phyloP scores from a whole-genome alignment of 2,329 filamentous ascomycete species.

The Mariannaea sp. region DNA sequence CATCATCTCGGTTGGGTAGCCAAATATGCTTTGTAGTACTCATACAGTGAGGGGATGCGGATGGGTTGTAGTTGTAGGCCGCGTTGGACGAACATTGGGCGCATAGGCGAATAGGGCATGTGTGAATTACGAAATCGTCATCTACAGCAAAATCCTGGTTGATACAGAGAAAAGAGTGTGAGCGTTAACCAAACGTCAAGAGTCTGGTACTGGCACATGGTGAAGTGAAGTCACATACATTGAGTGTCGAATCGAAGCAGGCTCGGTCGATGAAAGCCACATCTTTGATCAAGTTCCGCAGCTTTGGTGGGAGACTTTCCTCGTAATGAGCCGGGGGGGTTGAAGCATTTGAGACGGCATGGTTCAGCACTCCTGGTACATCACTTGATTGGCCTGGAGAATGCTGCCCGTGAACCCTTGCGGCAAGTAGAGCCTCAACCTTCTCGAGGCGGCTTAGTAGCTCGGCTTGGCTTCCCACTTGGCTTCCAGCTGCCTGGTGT shows the following conservation, averaged over 20 bases:
- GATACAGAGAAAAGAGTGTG: conserved; percentile 1
- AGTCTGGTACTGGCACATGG: too few species aligned
- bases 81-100: conserved; percentile 38
- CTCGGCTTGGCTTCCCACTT: conserved; percentile 19
- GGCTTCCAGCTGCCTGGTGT: conserved; percentile 23
- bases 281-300: conserved; percentile 43
- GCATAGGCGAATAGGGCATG: conserved; percentile 41
- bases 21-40: conserved; percentile 42
- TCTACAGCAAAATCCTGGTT: conserved; percentile 37
- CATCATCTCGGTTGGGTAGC: conserved; percentile 42
- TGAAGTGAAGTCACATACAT: conserved; percentile 25
- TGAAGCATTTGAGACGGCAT: background rate
- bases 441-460: conserved; percentile 34
- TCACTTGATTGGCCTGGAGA: background rate
- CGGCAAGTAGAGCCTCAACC: conserved; percentile 35
- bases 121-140: conserved; percentile 41
- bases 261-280: conserved; percentile 42
- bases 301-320: conserved; percentile 36
- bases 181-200: background rate
- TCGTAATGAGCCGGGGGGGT: background rate
- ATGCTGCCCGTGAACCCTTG: conserved; percentile 10
- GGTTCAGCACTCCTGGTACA: background rate
- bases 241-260: conserved; percentile 37
- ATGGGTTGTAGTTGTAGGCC: conserved; percentile 33
- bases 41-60: conserved; percentile 25